Evolutionary conservation across 305 asterid genomes (phyloP), one percentile per base, ranked within the genome.

Genomic region (Fraxinus ornus): DNA sequence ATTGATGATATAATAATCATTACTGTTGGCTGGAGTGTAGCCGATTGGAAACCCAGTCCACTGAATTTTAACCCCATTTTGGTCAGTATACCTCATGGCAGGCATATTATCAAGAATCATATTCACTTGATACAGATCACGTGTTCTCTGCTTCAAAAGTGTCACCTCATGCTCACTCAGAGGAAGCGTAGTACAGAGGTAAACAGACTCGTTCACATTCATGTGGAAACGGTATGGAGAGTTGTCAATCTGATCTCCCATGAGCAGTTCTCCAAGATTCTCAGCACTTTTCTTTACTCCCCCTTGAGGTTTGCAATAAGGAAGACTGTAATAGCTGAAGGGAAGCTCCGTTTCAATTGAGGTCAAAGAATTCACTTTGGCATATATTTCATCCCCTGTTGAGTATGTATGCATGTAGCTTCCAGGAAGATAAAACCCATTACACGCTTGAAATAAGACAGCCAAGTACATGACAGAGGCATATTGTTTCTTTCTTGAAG

Each of bases 31-130:
- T 80, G 94, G 90, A 35, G 90, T 88, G 81, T 86, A 94, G n/a
- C 98, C 98, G 72, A 94, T 90, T 66, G 98, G 98, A 86, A 87
- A 94, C 24, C 98, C 98, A 1, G 97, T 94, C 97, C 97, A 94
- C 86, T 90, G 95, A 76, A 91, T 89, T 85, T 85, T 90, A 71
- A 90, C 73, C 77, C 95, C 97, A 83, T 91, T 91, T 83, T 92
- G 95, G 87, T 62, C 83, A 86, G 95, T 89, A 85, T 86, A 94
- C 84, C 97, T 92, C 86, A 91, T 83, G 74, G 94, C 97, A 84
- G 98, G 98, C 83, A 94, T 88, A 79, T 94, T 93, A 82, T 94
- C 98, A 76, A 94, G 90, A 80, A 90, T 93, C 92, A 93, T 88
- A 88, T 94, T 94, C 83, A 94, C 98, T 88, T 93, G 98, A 84